Base-by-base conservation (phyloP, 495 filamentous ascomycete species). In the Darksidea phi region DNA sequence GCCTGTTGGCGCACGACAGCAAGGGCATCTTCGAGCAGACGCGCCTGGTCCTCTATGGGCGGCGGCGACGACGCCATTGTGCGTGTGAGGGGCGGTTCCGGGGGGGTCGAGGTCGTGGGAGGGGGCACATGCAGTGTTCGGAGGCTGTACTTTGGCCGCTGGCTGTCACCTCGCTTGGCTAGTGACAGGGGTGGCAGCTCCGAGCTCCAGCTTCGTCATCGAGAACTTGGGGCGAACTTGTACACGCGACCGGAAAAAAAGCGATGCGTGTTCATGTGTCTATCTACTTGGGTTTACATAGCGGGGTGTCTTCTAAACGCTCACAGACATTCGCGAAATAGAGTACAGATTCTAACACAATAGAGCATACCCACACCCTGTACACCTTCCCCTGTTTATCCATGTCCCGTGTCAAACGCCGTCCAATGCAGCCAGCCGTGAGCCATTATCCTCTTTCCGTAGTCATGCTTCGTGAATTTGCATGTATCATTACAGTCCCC, bases 1-100 rank as follows among this genome's bases (percentile, higher is more conserved):
- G 91, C 90, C 83, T 98, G 94, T 76, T 97, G 95, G 77, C 91
- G 87, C 77, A 98, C 94, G 48, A 96, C 90, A 52, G 87, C 82
- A 79, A 97, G 79, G 72, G 95, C 94, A 88, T 98, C 94, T 74
- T 97, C 93, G 64, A 98, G 86, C 75, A 98, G 82, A 68, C 91
- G 87, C 65, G 86, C 88, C 81, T 96, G 91, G 79, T 97, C 92
- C 80, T 95, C 91, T 63, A 88, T 80, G n/a, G n/a, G n/a, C 48
- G 68, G 68, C 12, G 67, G 64, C 43, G 68, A 61, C 65, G 68
- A 67, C 65, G 68, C 68, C 68, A 70, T 70, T 68, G 65, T 57
- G 25, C 8, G 57, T 48, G 8, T 26, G 18, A 45, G 17, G 26
- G n/a, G 57, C 7, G 57, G 41, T 38, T 60, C 45, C 52, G 56